These are phyloP conservation scores for Candida buenavistaensis DNA, from an alignment of 1,139 yeast species.

Conservation along the genomic window DNA sequence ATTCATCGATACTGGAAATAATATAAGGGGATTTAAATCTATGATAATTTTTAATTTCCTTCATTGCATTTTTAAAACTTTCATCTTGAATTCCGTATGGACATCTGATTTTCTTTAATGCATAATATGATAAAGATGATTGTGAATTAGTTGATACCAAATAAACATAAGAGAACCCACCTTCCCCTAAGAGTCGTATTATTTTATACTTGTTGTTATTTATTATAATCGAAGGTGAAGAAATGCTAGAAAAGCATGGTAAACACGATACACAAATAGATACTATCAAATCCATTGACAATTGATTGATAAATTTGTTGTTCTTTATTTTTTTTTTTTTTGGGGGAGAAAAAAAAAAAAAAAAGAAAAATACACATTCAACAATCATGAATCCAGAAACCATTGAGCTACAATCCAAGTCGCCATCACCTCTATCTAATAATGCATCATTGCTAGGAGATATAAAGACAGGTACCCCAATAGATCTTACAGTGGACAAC, in stretches of 20 bases:
- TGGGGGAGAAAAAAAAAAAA: not conserved
- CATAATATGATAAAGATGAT: slow-evolving; percentile 53
- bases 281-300: slow-evolving; percentile 25
- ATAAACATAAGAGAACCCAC: slow-evolving; percentile 89
- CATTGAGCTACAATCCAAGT: slow-evolving; percentile 1
- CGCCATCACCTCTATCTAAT: slow-evolving; percentile 8
- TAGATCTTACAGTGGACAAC: slow-evolving; percentile 10
- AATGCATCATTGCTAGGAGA: slow-evolving; percentile 10
- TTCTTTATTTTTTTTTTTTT: not conserved
- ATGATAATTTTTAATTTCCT: slow-evolving; percentile 74
- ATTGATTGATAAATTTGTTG: not conserved
- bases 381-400: not conserved
- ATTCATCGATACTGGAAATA: slow-evolving; percentile 68
- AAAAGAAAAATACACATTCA: not conserved
- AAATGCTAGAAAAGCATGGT: slow-evolving; percentile 42
- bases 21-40: slow-evolving; percentile 67
- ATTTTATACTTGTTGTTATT: slow-evolving; percentile 55
- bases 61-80: slow-evolving; percentile 58
- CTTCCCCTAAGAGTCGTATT: slow-evolving; percentile 78
- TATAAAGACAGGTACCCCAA: slow-evolving; percentile 11
- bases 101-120: slow-evolving; percentile 83
- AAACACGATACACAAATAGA: slow-evolving; percentile 32
- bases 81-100: slow-evolving; percentile 81
- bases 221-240: slow-evolving; percentile 50
- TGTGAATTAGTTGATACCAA: slow-evolving; percentile 46